phyloP scores from a whole-genome alignment of 1,139 yeast species.

The Meyerozyma elateridarum region DNA sequence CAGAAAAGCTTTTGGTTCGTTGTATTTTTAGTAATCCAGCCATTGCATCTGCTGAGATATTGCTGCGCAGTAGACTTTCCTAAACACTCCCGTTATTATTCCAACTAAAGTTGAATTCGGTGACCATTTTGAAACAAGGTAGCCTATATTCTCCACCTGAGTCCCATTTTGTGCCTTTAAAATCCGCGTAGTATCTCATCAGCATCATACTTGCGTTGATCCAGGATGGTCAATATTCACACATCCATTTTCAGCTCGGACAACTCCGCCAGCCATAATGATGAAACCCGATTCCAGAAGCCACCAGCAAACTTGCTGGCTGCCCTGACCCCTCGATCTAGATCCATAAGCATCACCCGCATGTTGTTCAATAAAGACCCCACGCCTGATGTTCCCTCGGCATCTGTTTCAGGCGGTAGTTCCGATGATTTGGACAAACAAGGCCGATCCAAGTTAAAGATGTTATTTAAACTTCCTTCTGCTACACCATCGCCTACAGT shows the following conservation, averaged over 20 bases:
- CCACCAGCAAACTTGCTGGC: background rate
- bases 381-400: slow-evolving; percentile 2
- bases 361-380: slow-evolving; percentile 16
- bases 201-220: too few relatives aligned
- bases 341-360: slow-evolving; percentile 18
- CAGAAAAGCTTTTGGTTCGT: too few relatives aligned
- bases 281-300: background rate
- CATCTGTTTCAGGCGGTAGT: slow-evolving; percentile 4
- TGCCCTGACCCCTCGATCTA: slow-evolving; percentile 9
- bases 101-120: too few relatives aligned
- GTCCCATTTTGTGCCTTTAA: too few relatives aligned
- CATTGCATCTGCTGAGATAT: too few relatives aligned
- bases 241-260: background rate
- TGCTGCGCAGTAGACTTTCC: too few relatives aligned
- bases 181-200: too few relatives aligned
- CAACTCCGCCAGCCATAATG: background rate
- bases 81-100: too few relatives aligned
- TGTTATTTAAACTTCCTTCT: slow-evolving; percentile 11
- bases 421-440: slow-evolving; percentile 11
- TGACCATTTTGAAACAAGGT: too few relatives aligned
- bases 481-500: background rate
- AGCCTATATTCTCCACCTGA: too few relatives aligned
- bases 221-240: background rate
- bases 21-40: too few relatives aligned
- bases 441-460: slow-evolving; percentile 13